Evolutionary conservation across 148 eudicot species (phyloP), one percentile per base, ranked within the genome.

Genomic region (Silene conica): DNA sequence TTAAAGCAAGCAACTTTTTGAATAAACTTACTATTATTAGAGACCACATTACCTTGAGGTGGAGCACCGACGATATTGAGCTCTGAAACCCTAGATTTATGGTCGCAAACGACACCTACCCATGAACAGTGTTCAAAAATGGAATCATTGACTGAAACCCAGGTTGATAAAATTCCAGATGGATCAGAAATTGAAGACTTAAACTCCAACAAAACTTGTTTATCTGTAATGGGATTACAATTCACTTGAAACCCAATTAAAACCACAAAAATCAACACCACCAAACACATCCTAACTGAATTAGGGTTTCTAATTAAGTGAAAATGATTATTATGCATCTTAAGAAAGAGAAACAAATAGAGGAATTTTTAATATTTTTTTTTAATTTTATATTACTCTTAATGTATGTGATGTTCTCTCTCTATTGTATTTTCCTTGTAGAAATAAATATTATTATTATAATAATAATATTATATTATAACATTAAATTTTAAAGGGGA

Each of bases 141-240:
- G 28, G 72, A 65, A 34, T 72, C 72, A 54, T 56, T 74, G 11
- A 15, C 68, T 14, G 69, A 22, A 52, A 65, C 74, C 89, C 89
- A 88, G 54, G 75, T 71, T 14, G 84, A 75, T 14, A 88, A 78
- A 20, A 88, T 69, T 57, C 81, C 86, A 20, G 76, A 46, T 9
- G 89, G 89, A 79, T 88, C 89, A 26, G 80, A 79, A 74, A 88
- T 19, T 0, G 82, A 81, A 11, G 77, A 62, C 73, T 88, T 86
- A 56, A 88, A 74, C 64, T 80, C 78, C 21, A 80, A 10, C 19
- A 80, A 50, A 72, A 72, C 34, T 23, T 72, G 63, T 18, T 70
- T 80, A 12, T 80, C 79, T 67, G 65, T 28, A 73, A 60, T 57
- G 70, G 55, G 59, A 63, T 52, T 11, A 25, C 69, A n/a, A 46